Evolutionary conservation across 2,329 filamentous ascomycete genomes (phyloP).

Genomic region (Aspergillaceae sp.): DNA sequence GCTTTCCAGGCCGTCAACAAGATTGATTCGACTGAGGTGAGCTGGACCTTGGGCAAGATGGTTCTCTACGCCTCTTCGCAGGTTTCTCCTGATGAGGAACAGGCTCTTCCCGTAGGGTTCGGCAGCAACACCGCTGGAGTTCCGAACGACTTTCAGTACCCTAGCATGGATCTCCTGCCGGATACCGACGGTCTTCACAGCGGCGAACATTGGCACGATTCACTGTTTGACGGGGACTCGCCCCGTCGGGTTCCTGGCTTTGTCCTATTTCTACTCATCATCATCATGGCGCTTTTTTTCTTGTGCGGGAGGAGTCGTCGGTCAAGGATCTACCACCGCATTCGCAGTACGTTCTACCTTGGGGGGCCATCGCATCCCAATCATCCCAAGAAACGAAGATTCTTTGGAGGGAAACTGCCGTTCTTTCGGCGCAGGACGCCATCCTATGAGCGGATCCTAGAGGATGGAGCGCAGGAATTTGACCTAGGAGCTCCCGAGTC

Average conservation of each 20-base stretch:
- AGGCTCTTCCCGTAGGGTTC: constrained; percentile 74
- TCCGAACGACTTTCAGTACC: constrained; percentile 74
- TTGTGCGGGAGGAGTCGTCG: constrained; percentile 73
- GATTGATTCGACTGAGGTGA: constrained; percentile 83
- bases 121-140: constrained; percentile 68
- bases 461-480: constrained; percentile 68
- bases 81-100: constrained; percentile 55
- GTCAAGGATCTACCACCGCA: constrained; percentile 49
- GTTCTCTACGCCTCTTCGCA: constrained; percentile 89
- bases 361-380: constrained; percentile 24
- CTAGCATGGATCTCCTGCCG: constrained; percentile 37
- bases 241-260: constrained; percentile 64
- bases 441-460: constrained; percentile 74
- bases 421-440: constrained; percentile 30
- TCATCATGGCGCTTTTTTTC: constrained; percentile 61
- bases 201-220: constrained; percentile 50
- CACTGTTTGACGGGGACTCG: constrained; percentile 57
- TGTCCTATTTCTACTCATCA: constrained; percentile 65
- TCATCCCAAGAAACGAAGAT: constrained; percentile 43
- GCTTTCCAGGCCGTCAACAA: constrained; percentile 91
- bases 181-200: constrained; percentile 21
- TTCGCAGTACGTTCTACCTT: constrained; percentile 33
- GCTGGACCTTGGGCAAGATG: constrained; percentile 96
- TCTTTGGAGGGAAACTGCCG: constrained; percentile 51
- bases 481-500: constrained; percentile 63